phyloP scores from a whole-genome alignment of 225 moss, liverwort and hornwort species.

The Lunularia cruciata region DNA sequence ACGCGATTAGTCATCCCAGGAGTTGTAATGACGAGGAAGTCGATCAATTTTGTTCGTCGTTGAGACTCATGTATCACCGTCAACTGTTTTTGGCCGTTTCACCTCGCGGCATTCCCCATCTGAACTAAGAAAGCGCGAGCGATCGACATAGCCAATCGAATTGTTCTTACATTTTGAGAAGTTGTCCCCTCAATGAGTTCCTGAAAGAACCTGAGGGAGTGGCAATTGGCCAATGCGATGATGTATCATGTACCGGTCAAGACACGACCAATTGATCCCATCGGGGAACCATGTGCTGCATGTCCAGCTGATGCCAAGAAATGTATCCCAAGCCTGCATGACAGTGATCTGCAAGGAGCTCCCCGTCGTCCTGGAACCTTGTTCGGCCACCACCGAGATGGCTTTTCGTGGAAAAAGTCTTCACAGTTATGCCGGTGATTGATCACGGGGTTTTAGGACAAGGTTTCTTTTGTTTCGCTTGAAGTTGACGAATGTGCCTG shows the following conservation, averaged over 20 bases:
- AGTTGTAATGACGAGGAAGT: conserved; percentile 15
- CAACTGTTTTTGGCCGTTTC: conserved; percentile 51
- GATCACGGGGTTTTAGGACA: conserved; percentile 39
- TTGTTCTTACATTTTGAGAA: conserved; percentile 12
- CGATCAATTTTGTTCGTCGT: background rate
- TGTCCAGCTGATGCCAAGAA: conserved; percentile 36
- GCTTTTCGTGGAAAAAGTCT: conserved; percentile 11
- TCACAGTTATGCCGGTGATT: conserved; percentile 14
- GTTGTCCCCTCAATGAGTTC: conserved; percentile 22
- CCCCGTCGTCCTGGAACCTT: conserved; percentile 4
- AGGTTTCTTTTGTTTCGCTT: conserved; percentile 29
- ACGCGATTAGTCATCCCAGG: background rate
- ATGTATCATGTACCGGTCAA: background rate
- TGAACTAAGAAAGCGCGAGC: conserved; percentile 29
- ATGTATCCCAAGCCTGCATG: conserved; percentile 17
- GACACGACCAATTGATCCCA: conserved; percentile 30
- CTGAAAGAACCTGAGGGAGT: conserved; percentile 33
- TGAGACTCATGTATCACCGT: conserved; percentile 21
- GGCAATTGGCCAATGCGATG: conserved; percentile 18
- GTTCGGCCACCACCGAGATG: conserved; percentile 13
- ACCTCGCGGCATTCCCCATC: conserved; percentile 52
- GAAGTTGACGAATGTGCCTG: background rate
- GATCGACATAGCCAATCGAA: conserved; percentile 24
- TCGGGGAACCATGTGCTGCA: conserved; percentile 16
- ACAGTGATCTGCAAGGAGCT: conserved; percentile 19